phyloP scores from a whole-genome alignment of 1,139 yeast genomes.

The Taphrina flavorubra region DNA sequence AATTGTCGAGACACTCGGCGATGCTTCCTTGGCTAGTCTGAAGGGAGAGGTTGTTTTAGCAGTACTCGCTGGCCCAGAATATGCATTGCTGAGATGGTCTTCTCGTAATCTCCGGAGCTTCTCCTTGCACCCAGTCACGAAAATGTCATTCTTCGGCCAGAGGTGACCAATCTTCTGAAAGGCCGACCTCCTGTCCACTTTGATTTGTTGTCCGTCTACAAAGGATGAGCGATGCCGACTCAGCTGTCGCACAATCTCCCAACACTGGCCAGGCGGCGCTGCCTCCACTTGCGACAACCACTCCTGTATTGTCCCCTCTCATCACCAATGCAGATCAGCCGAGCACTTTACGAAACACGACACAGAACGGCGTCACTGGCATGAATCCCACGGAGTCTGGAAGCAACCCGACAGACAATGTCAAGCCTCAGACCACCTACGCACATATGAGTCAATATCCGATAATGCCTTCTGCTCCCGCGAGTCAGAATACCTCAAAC shows the following conservation, averaged over 20 bases:
- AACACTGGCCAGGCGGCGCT: background rate
- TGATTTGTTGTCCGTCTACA: background rate
- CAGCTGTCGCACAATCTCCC: background rate
- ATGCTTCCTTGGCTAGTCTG: background rate
- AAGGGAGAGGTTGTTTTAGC: background rate
- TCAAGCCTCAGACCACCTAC: background rate
- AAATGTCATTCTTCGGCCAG: background rate
- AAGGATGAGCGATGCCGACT: background rate
- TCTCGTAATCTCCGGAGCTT: too few relatives aligned
- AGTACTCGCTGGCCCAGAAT: background rate
- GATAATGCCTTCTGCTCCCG: background rate
- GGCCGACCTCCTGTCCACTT: background rate
- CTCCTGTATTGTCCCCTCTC: background rate
- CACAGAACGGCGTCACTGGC: background rate
- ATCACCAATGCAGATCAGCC: background rate
- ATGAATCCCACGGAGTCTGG: background rate
- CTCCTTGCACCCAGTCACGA: background rate
- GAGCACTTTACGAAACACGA: constrained; percentile 3
- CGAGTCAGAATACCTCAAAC: background rate
- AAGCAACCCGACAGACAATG: background rate
- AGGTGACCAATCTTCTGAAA: background rate
- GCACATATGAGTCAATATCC: background rate
- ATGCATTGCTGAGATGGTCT: too few relatives aligned
- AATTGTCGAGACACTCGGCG: too few relatives aligned
- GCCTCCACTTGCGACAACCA: background rate